Evolutionary conservation across 306 rosid species (phyloP).

Genomic region (Lagenaria siceraria): DNA sequence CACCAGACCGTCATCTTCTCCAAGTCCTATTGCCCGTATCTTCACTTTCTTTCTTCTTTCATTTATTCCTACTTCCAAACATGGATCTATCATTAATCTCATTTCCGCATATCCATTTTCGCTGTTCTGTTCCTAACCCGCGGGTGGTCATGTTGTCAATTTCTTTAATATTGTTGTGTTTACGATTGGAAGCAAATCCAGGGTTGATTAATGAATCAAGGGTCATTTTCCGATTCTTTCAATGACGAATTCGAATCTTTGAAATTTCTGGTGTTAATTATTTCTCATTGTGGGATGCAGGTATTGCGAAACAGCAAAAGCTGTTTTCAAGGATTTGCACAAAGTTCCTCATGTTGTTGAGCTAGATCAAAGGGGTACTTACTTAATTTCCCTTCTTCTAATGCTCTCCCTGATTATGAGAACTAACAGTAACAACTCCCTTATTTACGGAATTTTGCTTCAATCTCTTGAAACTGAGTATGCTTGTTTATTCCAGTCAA

Average conservation of each 20-base stretch:
- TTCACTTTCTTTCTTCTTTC: conserved; percentile 4
- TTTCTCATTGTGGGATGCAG: conserved; percentile 16
- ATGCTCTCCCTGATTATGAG: background rate
- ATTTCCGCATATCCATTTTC: background rate
- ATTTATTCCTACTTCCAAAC: background rate
- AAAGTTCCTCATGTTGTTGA: conserved; percentile 72
- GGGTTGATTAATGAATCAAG: background rate
- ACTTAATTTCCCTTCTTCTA: background rate
- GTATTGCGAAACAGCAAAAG: conserved; percentile 75
- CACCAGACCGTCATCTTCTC: conserved; percentile 80
- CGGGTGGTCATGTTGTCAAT: background rate
- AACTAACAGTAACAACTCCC: background rate
- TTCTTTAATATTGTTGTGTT: background rate
- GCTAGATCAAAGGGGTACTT: conserved; percentile 77
- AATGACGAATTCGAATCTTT: background rate
- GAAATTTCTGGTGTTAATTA: background rate
- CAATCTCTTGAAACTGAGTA: background rate
- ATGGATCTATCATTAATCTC: background rate
- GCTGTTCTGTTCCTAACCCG: background rate
- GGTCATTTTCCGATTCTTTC: background rate
- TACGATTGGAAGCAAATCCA: background rate
- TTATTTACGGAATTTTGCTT: background rate
- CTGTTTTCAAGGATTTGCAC: conserved; percentile 64
- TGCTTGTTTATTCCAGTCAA: too few relatives aligned
- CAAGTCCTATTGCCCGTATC: conserved; percentile 88